Base-by-base conservation (phyloP, 805 yeast species). In the Metschnikowia similis region DNA sequence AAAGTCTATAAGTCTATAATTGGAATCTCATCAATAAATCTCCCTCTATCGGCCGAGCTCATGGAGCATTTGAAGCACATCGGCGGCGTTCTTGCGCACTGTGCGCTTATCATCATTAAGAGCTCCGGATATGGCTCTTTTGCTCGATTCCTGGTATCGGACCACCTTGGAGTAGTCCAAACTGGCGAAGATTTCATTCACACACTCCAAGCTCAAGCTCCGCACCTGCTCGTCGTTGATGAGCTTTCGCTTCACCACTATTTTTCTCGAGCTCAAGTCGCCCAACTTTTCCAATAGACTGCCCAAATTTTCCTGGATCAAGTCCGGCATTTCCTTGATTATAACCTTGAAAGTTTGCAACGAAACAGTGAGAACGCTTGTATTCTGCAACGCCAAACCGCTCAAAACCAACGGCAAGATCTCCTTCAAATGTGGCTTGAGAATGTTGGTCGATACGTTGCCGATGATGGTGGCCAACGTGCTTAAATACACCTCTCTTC, bases 71-170 rank as follows among this genome's bases (percentile, higher is more conserved):
- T 92, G 97, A 61, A 97, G 80, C 48, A 92, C 81, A 57, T 86
- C 89, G 47, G 87, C 83, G 6, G 92, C 86, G 46, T 81, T 75
- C 62, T 82, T 85, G 61, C 99, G 79, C 1, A 92, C 88, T 2
- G 66, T 69, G 65, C 99, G 79, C 61, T 76, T 84, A 43, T 75
- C 76, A 64, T 92, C 97, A 56, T 86, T 94, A 54, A 94, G 70
- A 0, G 79, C 83, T 1, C 60, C 63, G 1, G 69, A 71, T 41
- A 87, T 67, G 11, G 71, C 74, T 16, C 58, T 64, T 35, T 87
- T 70, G 9, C 88, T 70, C 9, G 64, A 66, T 4, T 62, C 62
- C 61, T 78, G 81, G 59, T 75, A 85, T 5, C 84, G 83, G 21
- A 79, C 68, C 48, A 85, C 59, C 16, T 70, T 60, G 14, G 66